These are phyloP conservation scores for Starmerella gropengiesseri DNA, from an alignment of 805 yeast genomes.

Conservation along the genomic window DNA sequence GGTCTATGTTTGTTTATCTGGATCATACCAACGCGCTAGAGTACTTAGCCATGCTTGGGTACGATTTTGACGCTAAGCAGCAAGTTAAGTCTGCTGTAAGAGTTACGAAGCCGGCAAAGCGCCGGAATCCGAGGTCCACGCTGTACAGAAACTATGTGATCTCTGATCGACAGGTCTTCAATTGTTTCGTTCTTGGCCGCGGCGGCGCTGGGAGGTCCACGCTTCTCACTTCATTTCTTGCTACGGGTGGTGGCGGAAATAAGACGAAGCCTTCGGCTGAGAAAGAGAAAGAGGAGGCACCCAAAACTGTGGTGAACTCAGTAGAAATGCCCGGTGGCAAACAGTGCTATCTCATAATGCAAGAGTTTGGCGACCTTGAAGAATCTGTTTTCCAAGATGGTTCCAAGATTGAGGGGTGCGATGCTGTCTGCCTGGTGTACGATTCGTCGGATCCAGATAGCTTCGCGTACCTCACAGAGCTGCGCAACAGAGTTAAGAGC, in stretches of 20 bases:
- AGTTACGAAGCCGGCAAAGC: slow-evolving; percentile 70
- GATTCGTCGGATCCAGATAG: slow-evolving; percentile 96
- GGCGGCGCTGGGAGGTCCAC: slow-evolving; percentile 82
- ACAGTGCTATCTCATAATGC: slow-evolving; percentile 82
- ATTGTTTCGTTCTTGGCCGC: slow-evolving; percentile 79
- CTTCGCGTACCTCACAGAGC: slow-evolving; percentile 65
- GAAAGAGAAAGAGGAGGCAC: slow-evolving; percentile 25
- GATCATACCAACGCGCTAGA: slow-evolving; percentile 77
- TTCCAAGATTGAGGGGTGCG: slow-evolving; percentile 67
- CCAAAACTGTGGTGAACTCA: slow-evolving; percentile 77
- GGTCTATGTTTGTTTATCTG: slow-evolving; percentile 91
- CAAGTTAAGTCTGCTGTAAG: slow-evolving; percentile 46
- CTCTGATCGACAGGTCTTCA: slow-evolving; percentile 78
- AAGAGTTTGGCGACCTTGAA: slow-evolving; percentile 81
- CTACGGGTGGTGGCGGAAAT: slow-evolving; percentile 6
- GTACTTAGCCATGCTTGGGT: slow-evolving; percentile 83
- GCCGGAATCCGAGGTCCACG: slow-evolving; percentile 54
- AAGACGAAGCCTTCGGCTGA: neutral
- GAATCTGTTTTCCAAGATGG: slow-evolving; percentile 68
- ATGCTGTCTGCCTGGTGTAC: slow-evolving; percentile 77
- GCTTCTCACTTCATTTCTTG: slow-evolving; percentile 63
- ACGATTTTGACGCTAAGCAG: slow-evolving; percentile 36
- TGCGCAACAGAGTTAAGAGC: slow-evolving; percentile 49
- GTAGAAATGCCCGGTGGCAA: slow-evolving; percentile 91
- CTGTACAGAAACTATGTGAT: slow-evolving; percentile 54